A percentile compares a stretch with the other conserved stretches of the same genome.
These are phyloP conservation scores for Puccinia sorghi DNA, from an alignment of 1,284 basidiomycete genomes.

Conservation along the genomic window DNA sequence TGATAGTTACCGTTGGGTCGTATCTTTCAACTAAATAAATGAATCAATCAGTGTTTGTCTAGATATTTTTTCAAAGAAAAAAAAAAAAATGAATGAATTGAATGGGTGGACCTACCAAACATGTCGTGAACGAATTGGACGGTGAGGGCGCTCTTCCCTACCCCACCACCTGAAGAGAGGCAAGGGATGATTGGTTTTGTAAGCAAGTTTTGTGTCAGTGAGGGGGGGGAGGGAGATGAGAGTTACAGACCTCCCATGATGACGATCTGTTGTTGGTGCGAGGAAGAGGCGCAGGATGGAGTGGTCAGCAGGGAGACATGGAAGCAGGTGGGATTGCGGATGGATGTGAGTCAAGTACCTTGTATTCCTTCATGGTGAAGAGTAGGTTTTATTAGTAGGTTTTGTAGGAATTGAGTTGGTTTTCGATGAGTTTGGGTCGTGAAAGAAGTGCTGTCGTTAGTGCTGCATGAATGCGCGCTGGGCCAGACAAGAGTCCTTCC, in stretches of 20 bases:
- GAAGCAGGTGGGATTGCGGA: neutral
- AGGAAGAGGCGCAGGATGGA: neutral
- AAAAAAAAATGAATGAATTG: neutral
- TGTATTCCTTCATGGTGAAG: slow-evolving; percentile 41
- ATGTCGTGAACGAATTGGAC: slow-evolving; percentile 73
- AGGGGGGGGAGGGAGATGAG: neutral
- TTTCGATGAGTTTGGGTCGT: too few species aligned
- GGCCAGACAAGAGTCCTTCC: too few species aligned
- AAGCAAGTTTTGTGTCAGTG: neutral
- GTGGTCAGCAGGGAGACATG: neutral
- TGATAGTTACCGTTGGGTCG: slow-evolving; percentile 40
- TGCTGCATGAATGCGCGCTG: too few species aligned
- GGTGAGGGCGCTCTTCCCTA: slow-evolving; percentile 74
- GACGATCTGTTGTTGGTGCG: slow-evolving; percentile 31
- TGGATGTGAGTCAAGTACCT: neutral
- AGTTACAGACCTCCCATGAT: slow-evolving; percentile 48
- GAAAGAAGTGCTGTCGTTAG: too few species aligned
- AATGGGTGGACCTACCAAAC: slow-evolving; percentile 66
- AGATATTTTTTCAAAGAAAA: neutral
- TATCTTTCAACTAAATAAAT: slow-evolving; percentile 43
- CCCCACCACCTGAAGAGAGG: slow-evolving; percentile 58
- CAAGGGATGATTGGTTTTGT: neutral
- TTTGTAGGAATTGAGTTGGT: neutral
- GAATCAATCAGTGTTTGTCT: neutral
- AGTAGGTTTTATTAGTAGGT: neutral